These are phyloP conservation scores for Corylus avellana DNA, from an alignment of 306 rosid species.

Conservation along the genomic window DNA sequence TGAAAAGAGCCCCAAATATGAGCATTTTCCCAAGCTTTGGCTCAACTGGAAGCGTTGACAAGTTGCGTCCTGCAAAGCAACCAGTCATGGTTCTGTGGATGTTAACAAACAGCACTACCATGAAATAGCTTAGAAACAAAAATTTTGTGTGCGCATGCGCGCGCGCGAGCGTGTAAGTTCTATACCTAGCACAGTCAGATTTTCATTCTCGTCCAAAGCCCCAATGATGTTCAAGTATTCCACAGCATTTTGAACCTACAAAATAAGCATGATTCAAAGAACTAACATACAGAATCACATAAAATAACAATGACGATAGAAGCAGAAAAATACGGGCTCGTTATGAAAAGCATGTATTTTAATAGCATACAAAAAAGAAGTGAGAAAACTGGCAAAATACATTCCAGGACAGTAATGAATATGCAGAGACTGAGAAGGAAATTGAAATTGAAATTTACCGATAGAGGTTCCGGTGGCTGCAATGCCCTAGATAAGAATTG, in stretches of 20 bases:
- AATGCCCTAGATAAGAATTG: slow-evolving; percentile 89
- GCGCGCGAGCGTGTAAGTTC: neutral
- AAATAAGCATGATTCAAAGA: slow-evolving; percentile 25
- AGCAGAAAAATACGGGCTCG: neutral
- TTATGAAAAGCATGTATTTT: neutral
- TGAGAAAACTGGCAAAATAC: neutral
- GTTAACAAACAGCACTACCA: neutral
- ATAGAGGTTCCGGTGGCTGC: slow-evolving; percentile 84
- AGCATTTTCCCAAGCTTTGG: slow-evolving; percentile 99
- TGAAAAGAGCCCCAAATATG: slow-evolving; percentile 75
- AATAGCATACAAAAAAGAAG: neutral
- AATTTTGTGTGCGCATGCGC: neutral
- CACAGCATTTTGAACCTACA: slow-evolving; percentile 90
- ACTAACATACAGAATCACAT: slow-evolving; percentile 22
- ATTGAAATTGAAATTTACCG: slow-evolving; percentile 54
- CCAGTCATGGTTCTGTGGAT: slow-evolving; percentile 1
- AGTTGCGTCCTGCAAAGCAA: slow-evolving; percentile 63
- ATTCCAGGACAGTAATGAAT: neutral
- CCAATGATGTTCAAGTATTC: slow-evolving; percentile 87
- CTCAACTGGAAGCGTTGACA: slow-evolving; percentile 87
- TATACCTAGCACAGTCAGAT: slow-evolving; percentile 80
- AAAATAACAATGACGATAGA: slow-evolving; percentile 2
- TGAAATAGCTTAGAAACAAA: neutral
- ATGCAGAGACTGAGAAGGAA: slow-evolving; percentile 6
- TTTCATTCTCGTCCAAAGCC: slow-evolving; percentile 89